Conservation (phyloP, 371 early-diverging fungal genomes). For the Capniomyces stellatus region DNA sequence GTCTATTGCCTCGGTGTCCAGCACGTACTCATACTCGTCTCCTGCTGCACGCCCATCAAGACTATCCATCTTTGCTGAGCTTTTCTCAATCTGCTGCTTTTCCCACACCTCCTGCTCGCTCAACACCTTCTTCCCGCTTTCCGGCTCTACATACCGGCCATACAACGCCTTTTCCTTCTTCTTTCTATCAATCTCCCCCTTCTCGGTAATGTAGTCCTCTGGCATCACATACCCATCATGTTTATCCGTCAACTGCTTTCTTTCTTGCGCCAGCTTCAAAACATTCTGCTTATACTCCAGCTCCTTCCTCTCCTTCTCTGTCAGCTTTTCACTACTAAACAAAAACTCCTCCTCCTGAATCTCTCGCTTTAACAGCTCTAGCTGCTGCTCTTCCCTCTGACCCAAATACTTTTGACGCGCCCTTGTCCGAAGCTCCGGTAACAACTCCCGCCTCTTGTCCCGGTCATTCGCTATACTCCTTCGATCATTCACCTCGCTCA, state of each 20-base stretch:
- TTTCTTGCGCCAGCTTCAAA: conserved; percentile 62
- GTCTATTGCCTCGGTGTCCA: conserved; percentile 83
- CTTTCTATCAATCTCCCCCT: conserved; percentile 84
- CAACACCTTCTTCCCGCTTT: conserved; percentile 25
- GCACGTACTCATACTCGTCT: conserved; percentile 75
- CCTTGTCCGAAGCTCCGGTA: conserved; percentile 57
- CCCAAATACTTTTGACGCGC: conserved; percentile 82
- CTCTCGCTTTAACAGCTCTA: conserved; percentile 53
- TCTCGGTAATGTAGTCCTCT: conserved; percentile 80
- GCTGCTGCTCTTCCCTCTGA: conserved; percentile 63
- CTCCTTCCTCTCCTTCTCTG: conserved; percentile 52
- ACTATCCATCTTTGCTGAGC: conserved; percentile 25
- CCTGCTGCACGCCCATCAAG: conserved; percentile 12
- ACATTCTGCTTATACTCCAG: conserved; percentile 69
- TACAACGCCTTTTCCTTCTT: conserved; percentile 76
- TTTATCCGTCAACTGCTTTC: conserved; percentile 50
- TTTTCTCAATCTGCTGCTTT: conserved; percentile 54
- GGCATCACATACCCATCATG: conserved; percentile 84
- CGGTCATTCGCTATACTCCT: conserved; percentile 66
- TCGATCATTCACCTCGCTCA: conserved; percentile 48
- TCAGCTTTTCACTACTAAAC: conserved; percentile 56
- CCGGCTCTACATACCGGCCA: conserved; percentile 64
- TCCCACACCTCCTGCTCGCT: conserved; percentile 93
- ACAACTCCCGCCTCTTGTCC: conserved; percentile 31
- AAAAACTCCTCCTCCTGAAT: conserved; percentile 76